These are phyloP conservation scores for Cucurbitaria berberidis DNA, from an alignment of 2,329 filamentous ascomycete genomes.

Conservation along the genomic window DNA sequence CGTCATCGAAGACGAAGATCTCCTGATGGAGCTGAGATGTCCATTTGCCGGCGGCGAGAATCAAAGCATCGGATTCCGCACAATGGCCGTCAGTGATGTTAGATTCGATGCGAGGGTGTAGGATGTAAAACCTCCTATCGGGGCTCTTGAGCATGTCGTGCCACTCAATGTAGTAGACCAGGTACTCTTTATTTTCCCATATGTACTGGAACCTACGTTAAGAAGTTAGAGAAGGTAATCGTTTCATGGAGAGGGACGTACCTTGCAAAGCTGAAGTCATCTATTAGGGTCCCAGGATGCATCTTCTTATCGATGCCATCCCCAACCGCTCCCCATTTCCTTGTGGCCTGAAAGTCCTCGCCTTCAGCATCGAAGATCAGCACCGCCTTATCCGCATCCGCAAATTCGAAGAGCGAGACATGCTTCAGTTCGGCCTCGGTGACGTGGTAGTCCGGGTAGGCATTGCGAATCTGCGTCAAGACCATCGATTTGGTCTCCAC, in stretches of 20 bases:
- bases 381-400: constrained; percentile 25
- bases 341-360: constrained; percentile 23
- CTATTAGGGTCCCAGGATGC: constrained; percentile 25
- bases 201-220: constrained; percentile 32
- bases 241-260: constrained; percentile 2
- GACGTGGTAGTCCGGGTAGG: constrained; percentile 31
- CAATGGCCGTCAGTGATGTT: constrained; percentile 29
- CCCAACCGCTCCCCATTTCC: constrained; percentile 30
- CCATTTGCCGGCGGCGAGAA: constrained; percentile 63
- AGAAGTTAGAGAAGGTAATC: background rate
- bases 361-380: constrained; percentile 20
- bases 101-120: constrained; percentile 15
- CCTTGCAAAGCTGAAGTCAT: constrained; percentile 33
- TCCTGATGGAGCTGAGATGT: constrained; percentile 64
- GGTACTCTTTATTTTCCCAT: constrained; percentile 36
- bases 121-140: constrained; percentile 27
- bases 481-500: constrained; percentile 28
- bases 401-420: constrained; percentile 32
- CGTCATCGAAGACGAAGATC: constrained; percentile 68
- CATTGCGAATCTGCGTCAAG: constrained; percentile 25
- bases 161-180: constrained; percentile 39
- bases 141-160: constrained; percentile 34
- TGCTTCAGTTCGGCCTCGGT: constrained; percentile 23
- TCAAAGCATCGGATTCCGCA: constrained; percentile 53
- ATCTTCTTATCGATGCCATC: constrained; percentile 31